phyloP scores from a whole-genome alignment of 176 grass and related monocot genomes.

The Tuctoria greenei region DNA sequence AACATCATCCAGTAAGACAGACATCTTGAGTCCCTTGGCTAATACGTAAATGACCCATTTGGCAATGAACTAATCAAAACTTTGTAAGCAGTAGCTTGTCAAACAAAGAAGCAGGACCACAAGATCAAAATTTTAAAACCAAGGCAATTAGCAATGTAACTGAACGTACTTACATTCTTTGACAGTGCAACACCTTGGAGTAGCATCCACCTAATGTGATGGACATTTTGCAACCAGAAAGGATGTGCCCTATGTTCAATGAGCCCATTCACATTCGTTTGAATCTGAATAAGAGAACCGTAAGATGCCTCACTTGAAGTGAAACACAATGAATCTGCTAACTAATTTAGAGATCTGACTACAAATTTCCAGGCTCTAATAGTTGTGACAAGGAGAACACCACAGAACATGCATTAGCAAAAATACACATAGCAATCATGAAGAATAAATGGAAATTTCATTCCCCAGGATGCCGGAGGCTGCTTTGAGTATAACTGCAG shows the following conservation, averaged over 20 bases:
- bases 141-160: conserved; percentile 5
- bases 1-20: conserved; percentile 79
- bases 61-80: conserved; percentile 28
- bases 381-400: too few species aligned
- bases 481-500: too few species aligned
- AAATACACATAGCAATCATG: not conserved
- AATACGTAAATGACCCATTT: conserved; percentile 40
- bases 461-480: too few species aligned
- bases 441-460: not conserved
- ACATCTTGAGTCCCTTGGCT: conserved; percentile 89
- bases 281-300: conserved; percentile 64
- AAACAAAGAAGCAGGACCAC: conserved; percentile 5
- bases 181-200: conserved; percentile 96
- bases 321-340: conserved; percentile 2
- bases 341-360: not conserved
- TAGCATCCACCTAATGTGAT: conserved; percentile 87
- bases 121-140: conserved; percentile 4
- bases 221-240: conserved; percentile 98
- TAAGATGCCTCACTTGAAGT: conserved; percentile 23
- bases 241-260: conserved; percentile 96
- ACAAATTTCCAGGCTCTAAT: conserved; percentile 15
- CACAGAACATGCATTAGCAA: conserved; percentile 12
- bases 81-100: conserved; percentile 6
- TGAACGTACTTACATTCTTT: conserved; percentile 88
- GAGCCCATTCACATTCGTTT: conserved; percentile 75